phyloP scores from a whole-genome alignment of 2,329 filamentous ascomycete genomes.

The Cladobotryum mycophilum region DNA sequence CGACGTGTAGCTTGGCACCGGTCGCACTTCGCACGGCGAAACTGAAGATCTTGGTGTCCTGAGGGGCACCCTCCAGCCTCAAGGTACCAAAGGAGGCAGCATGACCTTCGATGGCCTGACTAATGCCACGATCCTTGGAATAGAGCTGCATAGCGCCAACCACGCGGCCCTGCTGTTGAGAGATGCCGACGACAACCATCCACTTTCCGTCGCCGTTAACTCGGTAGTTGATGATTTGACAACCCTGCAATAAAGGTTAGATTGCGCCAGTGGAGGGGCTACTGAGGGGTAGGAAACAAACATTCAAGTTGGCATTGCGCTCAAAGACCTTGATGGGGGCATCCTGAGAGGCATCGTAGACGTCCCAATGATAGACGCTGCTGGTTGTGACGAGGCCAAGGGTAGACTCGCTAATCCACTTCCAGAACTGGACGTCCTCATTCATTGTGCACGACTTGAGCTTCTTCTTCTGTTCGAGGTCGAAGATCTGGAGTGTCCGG shows the following conservation, averaged over 20 bases:
- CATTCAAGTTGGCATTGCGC: slow-evolving; percentile 80
- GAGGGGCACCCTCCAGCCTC: slow-evolving; percentile 77
- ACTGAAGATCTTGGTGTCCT: slow-evolving; percentile 92
- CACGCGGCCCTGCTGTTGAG: slow-evolving; percentile 85
- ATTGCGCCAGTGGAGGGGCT: background rate
- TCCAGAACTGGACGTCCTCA: slow-evolving; percentile 98
- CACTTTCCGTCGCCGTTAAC: slow-evolving; percentile 94
- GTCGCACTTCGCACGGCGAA: slow-evolving; percentile 88
- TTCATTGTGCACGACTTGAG: slow-evolving; percentile 95
- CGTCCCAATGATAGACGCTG: slow-evolving; percentile 95
- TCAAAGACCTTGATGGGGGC: slow-evolving; percentile 89
- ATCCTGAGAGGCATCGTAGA: slow-evolving; percentile 76
- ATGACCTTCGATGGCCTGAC: slow-evolving; percentile 95
- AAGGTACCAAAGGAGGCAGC: slow-evolving; percentile 90
- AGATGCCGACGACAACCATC: slow-evolving; percentile 97
- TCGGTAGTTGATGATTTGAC: slow-evolving; percentile 99
- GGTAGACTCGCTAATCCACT: slow-evolving; percentile 89
- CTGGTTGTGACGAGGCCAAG: slow-evolving; percentile 87
- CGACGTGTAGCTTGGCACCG: slow-evolving; percentile 92
- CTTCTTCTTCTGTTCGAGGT: slow-evolving; percentile 87
- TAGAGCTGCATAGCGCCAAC: slow-evolving; percentile 97
- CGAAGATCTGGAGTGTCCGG: slow-evolving; percentile 95
- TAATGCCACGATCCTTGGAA: slow-evolving; percentile 91
- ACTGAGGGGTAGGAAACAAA: slow-evolving; percentile 39
- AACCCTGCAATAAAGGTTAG: slow-evolving; percentile 52